phyloP scores from a whole-genome alignment of 2,329 filamentous ascomycete species.

The Neurospora sp. region DNA sequence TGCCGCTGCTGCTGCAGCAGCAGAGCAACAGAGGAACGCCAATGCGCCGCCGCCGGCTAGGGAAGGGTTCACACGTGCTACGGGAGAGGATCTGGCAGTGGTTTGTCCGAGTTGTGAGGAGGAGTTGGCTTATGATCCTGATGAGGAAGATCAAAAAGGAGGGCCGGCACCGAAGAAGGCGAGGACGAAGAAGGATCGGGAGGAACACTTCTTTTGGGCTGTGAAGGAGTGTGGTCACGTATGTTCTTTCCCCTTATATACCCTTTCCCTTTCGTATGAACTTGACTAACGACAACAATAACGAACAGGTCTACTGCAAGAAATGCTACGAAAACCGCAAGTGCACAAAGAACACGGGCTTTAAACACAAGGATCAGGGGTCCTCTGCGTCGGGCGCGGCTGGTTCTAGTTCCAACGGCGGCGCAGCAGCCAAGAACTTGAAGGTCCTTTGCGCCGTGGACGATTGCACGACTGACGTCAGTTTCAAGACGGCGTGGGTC shows the following conservation, averaged over 20 bases:
- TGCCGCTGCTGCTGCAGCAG: neutral
- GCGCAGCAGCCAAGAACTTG: constrained; percentile 19
- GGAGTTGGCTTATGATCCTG: constrained; percentile 67
- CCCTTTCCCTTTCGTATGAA: neutral
- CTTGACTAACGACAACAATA: neutral
- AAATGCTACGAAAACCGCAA: constrained; percentile 49
- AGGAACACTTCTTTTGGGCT: constrained; percentile 85
- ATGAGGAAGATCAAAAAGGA: constrained; percentile 21
- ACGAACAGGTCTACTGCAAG: constrained; percentile 50
- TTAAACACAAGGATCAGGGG: neutral
- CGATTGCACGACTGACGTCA: constrained; percentile 43
- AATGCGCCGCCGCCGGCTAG: constrained; percentile 51
- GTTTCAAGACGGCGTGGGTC: constrained; percentile 47
- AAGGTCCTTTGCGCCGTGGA: constrained; percentile 44
- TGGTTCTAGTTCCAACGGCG: constrained; percentile 27
- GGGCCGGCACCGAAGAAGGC: constrained; percentile 27
- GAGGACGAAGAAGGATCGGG: constrained; percentile 39
- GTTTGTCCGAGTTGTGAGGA: constrained; percentile 81
- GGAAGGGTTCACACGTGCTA: constrained; percentile 72
- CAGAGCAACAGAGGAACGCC: neutral
- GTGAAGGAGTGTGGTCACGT: constrained; percentile 89
- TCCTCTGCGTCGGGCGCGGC: neutral
- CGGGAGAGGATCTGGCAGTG: constrained; percentile 59
- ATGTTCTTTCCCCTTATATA: constrained; percentile 23
- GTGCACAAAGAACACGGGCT: constrained; percentile 24